Evolutionary conservation across 805 yeast genomes (phyloP).

Genomic region (Metschnikowia kunwiensis): DNA sequence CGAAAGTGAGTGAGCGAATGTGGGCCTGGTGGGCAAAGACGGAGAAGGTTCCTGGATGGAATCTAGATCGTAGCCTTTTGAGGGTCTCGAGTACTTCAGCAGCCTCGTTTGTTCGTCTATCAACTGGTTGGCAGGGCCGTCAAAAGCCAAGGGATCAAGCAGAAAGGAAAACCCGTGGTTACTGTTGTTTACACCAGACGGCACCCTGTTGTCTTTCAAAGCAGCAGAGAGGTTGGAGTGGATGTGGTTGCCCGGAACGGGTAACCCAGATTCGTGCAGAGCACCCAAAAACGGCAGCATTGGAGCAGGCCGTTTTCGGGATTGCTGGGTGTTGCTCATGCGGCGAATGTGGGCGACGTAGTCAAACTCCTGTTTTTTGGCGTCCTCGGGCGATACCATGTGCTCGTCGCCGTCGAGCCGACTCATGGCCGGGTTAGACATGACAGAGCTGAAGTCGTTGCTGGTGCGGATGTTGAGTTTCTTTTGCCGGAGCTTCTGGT

Average conservation of each 20-base stretch:
- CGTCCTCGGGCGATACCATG: conserved; percentile 27
- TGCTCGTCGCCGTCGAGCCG: conserved; percentile 8
- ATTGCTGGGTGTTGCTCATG: conserved; percentile 42
- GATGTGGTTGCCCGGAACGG: conserved; percentile 5
- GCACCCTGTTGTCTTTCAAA: conserved; percentile 10
- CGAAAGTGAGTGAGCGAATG: conserved; percentile 7
- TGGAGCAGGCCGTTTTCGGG: conserved; percentile 20
- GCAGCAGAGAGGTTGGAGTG: conserved; percentile 21
- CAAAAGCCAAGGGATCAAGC: conserved; percentile 48
- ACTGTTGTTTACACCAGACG: conserved; percentile 2
- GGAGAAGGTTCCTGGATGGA: conserved; percentile 3
- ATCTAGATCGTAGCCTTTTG: not conserved
- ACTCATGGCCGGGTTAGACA: conserved; percentile 9
- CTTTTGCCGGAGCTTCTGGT: conserved; percentile 8
- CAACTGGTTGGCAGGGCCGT: conserved; percentile 31
- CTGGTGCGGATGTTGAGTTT: conserved; percentile 6
- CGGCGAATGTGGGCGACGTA: conserved; percentile 62
- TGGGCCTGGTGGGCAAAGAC: conserved; percentile 7
- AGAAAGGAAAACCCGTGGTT: conserved; percentile 30
- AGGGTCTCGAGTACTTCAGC: conserved; percentile 1
- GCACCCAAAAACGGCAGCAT: conserved; percentile 18
- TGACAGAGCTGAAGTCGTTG: conserved; percentile 11
- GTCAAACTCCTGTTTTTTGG: conserved; percentile 55
- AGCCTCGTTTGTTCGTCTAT: conserved; percentile 14
- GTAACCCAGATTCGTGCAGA: conserved; percentile 4